A percentile compares a stretch with the other conserved stretches of the same genome.
Conservation (phyloP, 23 red algal species). For the Gracilaria domingensis region DNA sequence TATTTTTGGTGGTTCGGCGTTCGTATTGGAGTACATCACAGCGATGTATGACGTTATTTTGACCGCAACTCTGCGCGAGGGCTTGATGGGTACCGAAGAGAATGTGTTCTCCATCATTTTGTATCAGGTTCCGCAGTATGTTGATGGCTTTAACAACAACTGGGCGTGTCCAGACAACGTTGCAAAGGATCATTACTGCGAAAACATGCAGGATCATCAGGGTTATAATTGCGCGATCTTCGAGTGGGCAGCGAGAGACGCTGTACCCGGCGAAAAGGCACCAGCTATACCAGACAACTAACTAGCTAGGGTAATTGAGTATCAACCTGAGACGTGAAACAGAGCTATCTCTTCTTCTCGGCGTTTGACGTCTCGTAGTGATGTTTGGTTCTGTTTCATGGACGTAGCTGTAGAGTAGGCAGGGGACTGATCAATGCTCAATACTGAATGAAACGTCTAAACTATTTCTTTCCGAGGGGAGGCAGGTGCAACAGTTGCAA, state of each 20-base stretch:
- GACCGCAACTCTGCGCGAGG: slow-evolving; percentile 50
- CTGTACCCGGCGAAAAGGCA: slow-evolving; percentile 2
- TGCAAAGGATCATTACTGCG: slow-evolving; percentile 48
- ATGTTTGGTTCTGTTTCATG: neutral
- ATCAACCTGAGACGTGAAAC: neutral
- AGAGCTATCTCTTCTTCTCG: neutral
- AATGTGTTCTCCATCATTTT: slow-evolving; percentile 60
- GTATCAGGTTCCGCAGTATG: slow-evolving; percentile 61
- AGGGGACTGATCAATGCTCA: no score
- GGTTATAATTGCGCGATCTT: slow-evolving; percentile 67
- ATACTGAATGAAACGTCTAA: no score
- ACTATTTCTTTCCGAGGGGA: no score
- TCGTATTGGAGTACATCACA: slow-evolving; percentile 48
- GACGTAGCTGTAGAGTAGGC: no score
- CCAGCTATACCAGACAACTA: no score
- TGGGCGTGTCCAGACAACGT: slow-evolving; percentile 60
- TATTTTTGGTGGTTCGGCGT: slow-evolving; percentile 57
- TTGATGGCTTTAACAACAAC: slow-evolving; percentile 67
- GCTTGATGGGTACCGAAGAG: slow-evolving; percentile 71
- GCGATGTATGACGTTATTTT: slow-evolving; percentile 62
- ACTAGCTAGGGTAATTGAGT: neutral
- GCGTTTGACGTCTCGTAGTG: neutral
- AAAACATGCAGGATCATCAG: slow-evolving; percentile 25
- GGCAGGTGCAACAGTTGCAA: no score
- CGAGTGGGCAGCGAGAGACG: slow-evolving; percentile 35